Evolutionary conservation across 1,284 basidiomycete genomes (phyloP).

Genomic region (Boletus hoseneyae): DNA sequence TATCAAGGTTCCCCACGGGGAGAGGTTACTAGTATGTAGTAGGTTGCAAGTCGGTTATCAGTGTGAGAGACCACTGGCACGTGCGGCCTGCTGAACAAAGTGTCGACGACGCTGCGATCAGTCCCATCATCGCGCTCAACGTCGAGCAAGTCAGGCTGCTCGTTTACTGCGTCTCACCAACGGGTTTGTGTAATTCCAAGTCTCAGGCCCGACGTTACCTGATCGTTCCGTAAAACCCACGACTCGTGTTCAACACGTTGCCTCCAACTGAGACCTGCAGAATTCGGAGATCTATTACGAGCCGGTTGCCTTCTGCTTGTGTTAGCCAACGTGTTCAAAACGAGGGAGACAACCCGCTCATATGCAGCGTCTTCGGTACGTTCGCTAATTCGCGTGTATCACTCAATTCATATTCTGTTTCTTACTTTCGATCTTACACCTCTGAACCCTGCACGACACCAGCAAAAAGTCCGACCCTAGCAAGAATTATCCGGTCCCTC

Average conservation of each 20-base stretch:
- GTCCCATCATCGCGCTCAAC: conserved; percentile 3
- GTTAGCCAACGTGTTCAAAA: conserved; percentile 61
- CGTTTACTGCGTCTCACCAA: neutral
- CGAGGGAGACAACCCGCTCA: conserved; percentile 45
- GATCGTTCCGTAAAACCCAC: conserved; percentile 27
- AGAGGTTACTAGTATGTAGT: no score
- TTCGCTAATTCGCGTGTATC: conserved; percentile 33
- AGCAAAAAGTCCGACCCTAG: conserved; percentile 31
- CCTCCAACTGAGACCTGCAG: conserved; percentile 28
- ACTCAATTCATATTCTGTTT: conserved; percentile 33
- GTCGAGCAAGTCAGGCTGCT: neutral
- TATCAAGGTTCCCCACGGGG: no score
- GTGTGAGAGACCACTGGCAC: conserved; percentile 5
- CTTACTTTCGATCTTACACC: conserved; percentile 28
- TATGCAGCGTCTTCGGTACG: conserved; percentile 83
- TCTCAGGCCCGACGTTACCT: neutral
- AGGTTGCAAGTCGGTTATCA: no score
- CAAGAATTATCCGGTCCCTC: conserved; percentile 16
- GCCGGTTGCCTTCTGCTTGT: conserved; percentile 16
- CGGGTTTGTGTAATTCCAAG: neutral
- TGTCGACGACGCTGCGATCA: no score
- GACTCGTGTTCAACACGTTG: conserved; percentile 77
- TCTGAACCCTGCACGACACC: conserved; percentile 22
- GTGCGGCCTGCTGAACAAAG: conserved; percentile 1
- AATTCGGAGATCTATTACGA: conserved; percentile 29